These are phyloP conservation scores for Saccharomycopsis lassenensis DNA, from an alignment of 805 yeast species.

Conservation along the genomic window DNA sequence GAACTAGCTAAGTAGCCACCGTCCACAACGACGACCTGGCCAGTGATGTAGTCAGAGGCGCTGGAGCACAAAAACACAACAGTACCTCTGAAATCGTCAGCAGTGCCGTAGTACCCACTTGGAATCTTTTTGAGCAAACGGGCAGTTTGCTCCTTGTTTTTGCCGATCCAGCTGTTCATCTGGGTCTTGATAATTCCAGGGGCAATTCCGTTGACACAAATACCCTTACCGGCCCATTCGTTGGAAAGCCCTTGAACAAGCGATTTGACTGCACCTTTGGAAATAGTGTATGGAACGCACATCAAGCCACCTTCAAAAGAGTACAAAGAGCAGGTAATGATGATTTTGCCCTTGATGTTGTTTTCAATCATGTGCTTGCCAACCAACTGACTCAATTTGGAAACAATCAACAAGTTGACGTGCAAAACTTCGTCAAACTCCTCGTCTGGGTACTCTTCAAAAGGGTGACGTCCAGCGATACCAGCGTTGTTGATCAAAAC, in stretches of 20 bases:
- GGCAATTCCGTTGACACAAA: slow-evolving; percentile 37
- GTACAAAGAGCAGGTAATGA: slow-evolving; percentile 32
- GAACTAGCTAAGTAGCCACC: no score
- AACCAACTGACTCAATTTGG: slow-evolving; percentile 26
- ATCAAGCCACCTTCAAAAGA: slow-evolving; percentile 31
- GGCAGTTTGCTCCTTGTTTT: slow-evolving; percentile 22
- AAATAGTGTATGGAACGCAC: slow-evolving; percentile 32
- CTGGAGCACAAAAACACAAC: slow-evolving; percentile 35
- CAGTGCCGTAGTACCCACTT: slow-evolving; percentile 35
- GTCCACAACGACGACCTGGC: slow-evolving; percentile 41
- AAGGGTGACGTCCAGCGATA: slow-evolving; percentile 6
- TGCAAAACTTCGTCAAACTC: slow-evolving; percentile 30
- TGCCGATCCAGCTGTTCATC: slow-evolving; percentile 28
- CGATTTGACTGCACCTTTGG: slow-evolving; percentile 28
- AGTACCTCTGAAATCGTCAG: slow-evolving; percentile 34
- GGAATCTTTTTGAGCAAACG: slow-evolving; percentile 31
- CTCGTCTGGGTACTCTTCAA: slow-evolving; percentile 26
- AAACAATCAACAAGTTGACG: slow-evolving; percentile 30
- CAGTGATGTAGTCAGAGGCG: slow-evolving; percentile 41
- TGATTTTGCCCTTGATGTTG: slow-evolving; percentile 28
- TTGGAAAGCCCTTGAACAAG: slow-evolving; percentile 30
- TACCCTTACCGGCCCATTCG: slow-evolving; percentile 36
- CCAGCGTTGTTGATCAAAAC: slow-evolving; percentile 29
- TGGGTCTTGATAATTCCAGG: slow-evolving; percentile 41
- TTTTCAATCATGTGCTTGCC: slow-evolving; percentile 28